Evolutionary conservation across 1,284 basidiomycete species (phyloP).

Genomic region (Vanrija sp.): DNA sequence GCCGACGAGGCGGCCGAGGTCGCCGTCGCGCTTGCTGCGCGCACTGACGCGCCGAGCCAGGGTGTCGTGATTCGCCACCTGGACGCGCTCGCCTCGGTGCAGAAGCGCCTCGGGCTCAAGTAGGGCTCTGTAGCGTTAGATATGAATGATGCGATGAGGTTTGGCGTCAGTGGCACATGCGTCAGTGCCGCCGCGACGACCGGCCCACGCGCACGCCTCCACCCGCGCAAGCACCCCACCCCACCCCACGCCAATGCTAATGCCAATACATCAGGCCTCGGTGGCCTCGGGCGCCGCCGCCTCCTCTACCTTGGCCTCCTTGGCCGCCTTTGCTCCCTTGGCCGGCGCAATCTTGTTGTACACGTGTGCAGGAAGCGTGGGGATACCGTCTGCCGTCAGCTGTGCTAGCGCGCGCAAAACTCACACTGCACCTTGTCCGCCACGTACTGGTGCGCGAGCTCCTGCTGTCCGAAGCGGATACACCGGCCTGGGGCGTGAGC

Average conservation of each 20-base stretch:
- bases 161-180: no score
- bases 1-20: neutral
- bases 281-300: no score
- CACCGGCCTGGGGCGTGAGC: constrained; percentile 15
- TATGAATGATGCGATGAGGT: no score
- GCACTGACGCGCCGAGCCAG: neutral
- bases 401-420: neutral
- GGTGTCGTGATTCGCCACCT: neutral
- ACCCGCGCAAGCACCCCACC: no score
- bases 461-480: constrained; percentile 18
- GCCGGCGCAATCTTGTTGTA: neutral
- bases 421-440: constrained; percentile 14
- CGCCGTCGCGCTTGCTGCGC: neutral
- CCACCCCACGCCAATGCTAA: no score
- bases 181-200: no score
- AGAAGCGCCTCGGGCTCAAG: neutral
- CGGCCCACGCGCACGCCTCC: no score
- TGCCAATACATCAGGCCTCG: no score
- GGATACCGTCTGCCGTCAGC: neutral
- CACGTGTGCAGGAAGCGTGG: neutral
- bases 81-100: neutral
- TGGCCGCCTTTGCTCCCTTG: neutral
- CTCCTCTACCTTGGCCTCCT: no score
- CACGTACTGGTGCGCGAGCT: constrained; percentile 15
- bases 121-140: neutral